Percentiles rank a stretch among this genome's conserved stretches.
These are phyloP conservation scores for Erysimum cheiri DNA, from an alignment of 441 rosid genomes.

Conservation along the genomic window DNA sequence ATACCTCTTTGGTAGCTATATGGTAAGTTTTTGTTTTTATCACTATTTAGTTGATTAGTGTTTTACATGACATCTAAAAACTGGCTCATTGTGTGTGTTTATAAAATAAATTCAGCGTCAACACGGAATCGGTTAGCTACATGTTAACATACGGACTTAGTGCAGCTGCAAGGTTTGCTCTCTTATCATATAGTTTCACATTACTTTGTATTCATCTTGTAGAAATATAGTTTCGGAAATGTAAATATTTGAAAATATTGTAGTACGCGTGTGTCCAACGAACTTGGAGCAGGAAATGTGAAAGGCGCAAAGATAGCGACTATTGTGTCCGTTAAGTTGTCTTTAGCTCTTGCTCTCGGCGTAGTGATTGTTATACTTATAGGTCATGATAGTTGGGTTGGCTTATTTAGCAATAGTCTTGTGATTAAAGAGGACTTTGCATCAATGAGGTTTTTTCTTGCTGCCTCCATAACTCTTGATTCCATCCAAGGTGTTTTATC, in stretches of 20 bases:
- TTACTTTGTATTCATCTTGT: not conserved
- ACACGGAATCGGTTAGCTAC: slow-evolving; percentile 52
- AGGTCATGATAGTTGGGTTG: slow-evolving; percentile 68
- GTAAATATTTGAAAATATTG: too few species aligned
- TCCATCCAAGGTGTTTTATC: slow-evolving; percentile 70
- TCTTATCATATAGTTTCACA: not conserved
- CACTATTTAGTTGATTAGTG: not conserved
- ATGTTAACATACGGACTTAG: slow-evolving; percentile 65
- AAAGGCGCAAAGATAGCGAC: slow-evolving; percentile 65
- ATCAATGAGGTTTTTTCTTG: slow-evolving; percentile 63
- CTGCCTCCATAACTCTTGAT: slow-evolving; percentile 60
- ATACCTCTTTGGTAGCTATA: slow-evolving; percentile 75
- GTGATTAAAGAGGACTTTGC: slow-evolving; percentile 53
- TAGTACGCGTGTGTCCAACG: slow-evolving; percentile 84
- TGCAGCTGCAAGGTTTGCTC: slow-evolving; percentile 55
- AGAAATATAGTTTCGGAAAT: too few species aligned
- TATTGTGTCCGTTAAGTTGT: slow-evolving; percentile 57
- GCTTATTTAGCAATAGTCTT: slow-evolving; percentile 55
- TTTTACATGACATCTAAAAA: not conserved
- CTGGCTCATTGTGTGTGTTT: slow-evolving; percentile 34
- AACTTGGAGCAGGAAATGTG: slow-evolving; percentile 67
- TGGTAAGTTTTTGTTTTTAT: slow-evolving; percentile 49
- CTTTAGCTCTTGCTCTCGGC: slow-evolving; percentile 53
- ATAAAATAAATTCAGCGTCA: slow-evolving; percentile 49
- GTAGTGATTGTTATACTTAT: slow-evolving; percentile 53